Evolutionary conservation across 257 asterid species (phyloP).

Genomic region (Craterostigma plantagineum): DNA sequence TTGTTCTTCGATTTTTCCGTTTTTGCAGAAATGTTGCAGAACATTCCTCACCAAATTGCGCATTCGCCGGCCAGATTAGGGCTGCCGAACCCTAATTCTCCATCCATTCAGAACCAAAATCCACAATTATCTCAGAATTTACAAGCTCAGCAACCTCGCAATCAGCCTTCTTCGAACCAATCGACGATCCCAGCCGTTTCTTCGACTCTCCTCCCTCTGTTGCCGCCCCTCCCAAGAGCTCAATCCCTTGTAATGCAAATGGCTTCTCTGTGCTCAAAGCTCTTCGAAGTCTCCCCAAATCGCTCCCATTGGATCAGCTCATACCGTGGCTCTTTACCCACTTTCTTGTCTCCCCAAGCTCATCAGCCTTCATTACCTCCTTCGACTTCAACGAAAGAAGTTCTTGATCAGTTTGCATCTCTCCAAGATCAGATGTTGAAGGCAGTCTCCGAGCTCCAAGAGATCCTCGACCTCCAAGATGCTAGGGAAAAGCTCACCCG

Average conservation of each 20-base stretch:
- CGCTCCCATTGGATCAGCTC: slow-evolving; percentile 64
- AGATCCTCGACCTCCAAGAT: slow-evolving; percentile 85
- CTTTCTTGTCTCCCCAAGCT: slow-evolving; percentile 48
- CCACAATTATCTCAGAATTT: slow-evolving; percentile 40
- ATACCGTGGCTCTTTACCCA: slow-evolving; percentile 61
- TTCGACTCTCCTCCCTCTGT: slow-evolving; percentile 68
- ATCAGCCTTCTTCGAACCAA: too few species aligned
- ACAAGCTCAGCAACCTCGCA: slow-evolving; percentile 21
- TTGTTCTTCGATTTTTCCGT: too few species aligned
- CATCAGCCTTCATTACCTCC: slow-evolving; percentile 18
- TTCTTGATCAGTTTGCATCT: slow-evolving; percentile 31
- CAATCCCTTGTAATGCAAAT: slow-evolving; percentile 68
- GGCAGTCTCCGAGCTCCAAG: slow-evolving; percentile 80
- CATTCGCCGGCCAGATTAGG: slow-evolving; percentile 91
- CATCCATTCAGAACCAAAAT: slow-evolving; percentile 50
- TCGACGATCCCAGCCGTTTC: slow-evolving; percentile 33
- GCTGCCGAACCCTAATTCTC: slow-evolving; percentile 79
- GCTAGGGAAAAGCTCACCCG: slow-evolving; percentile 50
- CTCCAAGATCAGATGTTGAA: slow-evolving; percentile 73
- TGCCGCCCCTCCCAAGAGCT: slow-evolving; percentile 85
- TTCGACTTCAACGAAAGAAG: slow-evolving; percentile 55
- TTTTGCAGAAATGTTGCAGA: slow-evolving; percentile 52
- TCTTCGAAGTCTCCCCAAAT: slow-evolving; percentile 76
- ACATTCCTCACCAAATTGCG: slow-evolving; percentile 58
- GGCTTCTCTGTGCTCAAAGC: slow-evolving; percentile 68